Base-by-base conservation (phyloP, 192 early-diverging fungal genomes). In the Dissophora ornata region DNA sequence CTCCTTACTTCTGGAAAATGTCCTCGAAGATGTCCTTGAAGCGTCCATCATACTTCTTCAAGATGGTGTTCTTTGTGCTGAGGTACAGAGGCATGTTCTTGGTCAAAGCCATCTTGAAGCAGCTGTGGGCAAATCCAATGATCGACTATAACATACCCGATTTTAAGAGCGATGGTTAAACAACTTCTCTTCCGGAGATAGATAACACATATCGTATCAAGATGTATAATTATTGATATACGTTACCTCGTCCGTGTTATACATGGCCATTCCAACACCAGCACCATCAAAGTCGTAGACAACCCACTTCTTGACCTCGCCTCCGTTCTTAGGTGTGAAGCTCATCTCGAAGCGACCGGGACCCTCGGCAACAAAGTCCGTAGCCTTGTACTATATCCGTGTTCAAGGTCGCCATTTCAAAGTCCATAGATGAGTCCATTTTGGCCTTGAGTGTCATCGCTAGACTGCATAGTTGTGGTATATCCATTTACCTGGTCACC, bases 1-100 rank as follows among this genome's bases (percentile, higher is more conserved):
- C n/a, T 1, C 16, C 60, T 68, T 70, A 80, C 79, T 57, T 73
- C 50, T 96, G 92, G 88, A 94, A 99, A 54, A 98, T 90, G 28
- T 86, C 86, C 52, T 91, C 81, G 84, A 99, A 99, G 67, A 99
- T 99, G 80, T 98, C 94, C 90, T 99, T 97, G 91, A 97, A 99
- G 74, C 95, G 90, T 38, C 96, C 97, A 80, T 99, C 97, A 82
- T 99, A 99, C 64, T 88, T 93, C 81, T 97, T 97, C 75, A 99
- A 87, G 62, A 99, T 97, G 19, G 97, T 99, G 83, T 97, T 97
- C 87, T 99, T 99, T 64, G 96, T 99, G 62, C 90, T 91, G 57
- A 99, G 83, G 83, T 97, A 99, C 79, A 99, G 85, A n/a, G 97
- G 97, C 92, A 94, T 88, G 80, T 93, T 90, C 83, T 93, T 92